Evolutionary conservation across 2,329 filamentous ascomycete genomes (phyloP), one percentile per base, ranked within the genome.

Genomic region (Pyrenochaeta sp.): DNA sequence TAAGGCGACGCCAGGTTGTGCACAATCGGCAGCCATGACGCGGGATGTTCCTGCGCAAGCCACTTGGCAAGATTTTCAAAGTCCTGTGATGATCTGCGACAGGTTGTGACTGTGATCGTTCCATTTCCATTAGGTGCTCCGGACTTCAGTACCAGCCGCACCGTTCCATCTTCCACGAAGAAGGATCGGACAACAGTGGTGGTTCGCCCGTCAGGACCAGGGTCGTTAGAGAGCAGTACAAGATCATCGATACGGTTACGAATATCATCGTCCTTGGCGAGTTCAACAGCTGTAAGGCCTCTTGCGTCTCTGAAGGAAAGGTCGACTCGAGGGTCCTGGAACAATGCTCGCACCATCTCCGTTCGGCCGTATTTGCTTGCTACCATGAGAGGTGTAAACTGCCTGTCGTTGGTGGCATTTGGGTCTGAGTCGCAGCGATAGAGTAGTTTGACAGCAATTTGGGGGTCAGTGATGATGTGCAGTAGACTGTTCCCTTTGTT

Each of bases 251-350:
- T 97, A 68, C 92, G 90, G 78, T 98, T 99, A 39, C 95, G 88
- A 27, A 99, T 91, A 67, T 99, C 95, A 73, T 99, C 95, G 70
- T 99, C 96, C 75, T 99, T 99, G 49, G 96, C 95, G 46, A 99
- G 84, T 77, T 99, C 95, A 6, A 98, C 93, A 7, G 95, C 95
- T 7, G 94, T 97, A 67, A 99, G 83, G 0, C 95, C 95, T 58
- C 95, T 87, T 15, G 91, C 80, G 75, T 99, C 96, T 75, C 90
- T 91, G 30, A 93, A 88, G 42, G 90, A 88, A 13, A 94, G 80
- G 73, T 99, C 95, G 4, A 97, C 92, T 67, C 96, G 84, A 25
- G 92, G 87, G 73, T 99, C 95, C 42, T 90, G 86, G 76, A 96
- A 98, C 5, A 99, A 84, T 9, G 90, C 89, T 57, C 93, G 86